Conservation (phyloP, 768 basidiomycete species). For the Jaapia argillacea region DNA sequence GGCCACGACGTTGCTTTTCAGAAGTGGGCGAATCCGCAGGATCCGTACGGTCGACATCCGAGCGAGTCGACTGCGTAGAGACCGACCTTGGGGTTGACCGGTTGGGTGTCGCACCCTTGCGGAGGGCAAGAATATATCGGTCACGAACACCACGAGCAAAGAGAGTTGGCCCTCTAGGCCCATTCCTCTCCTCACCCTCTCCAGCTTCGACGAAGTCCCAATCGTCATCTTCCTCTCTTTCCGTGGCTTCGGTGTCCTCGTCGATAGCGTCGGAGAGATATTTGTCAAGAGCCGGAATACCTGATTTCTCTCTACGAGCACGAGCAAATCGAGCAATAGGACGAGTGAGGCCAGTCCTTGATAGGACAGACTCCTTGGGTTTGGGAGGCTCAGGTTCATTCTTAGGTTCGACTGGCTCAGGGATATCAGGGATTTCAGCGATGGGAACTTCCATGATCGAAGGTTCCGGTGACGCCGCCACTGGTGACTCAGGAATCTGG, state of each 20-base stretch:
- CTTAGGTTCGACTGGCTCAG: slow-evolving; percentile 4
- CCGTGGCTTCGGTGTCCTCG: slow-evolving; percentile 30
- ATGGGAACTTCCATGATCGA: slow-evolving; percentile 14
- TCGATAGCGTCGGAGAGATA: slow-evolving; percentile 48
- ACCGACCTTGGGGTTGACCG: slow-evolving; percentile 35
- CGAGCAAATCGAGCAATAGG: slow-evolving; percentile 20
- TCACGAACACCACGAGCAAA: slow-evolving; percentile 92
- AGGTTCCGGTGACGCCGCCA: slow-evolving; percentile 7
- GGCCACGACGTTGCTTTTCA: slow-evolving; percentile 54
- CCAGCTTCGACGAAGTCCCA: slow-evolving; percentile 86
- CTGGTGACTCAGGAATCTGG: slow-evolving; percentile 1
- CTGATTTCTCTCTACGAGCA: slow-evolving; percentile 69
- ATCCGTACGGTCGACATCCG: slow-evolving; percentile 31
- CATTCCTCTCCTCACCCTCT: slow-evolving; percentile 78
- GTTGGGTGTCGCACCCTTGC: slow-evolving; percentile 65
- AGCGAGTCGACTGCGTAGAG: slow-evolving; percentile 50
- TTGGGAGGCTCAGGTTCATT: slow-evolving; percentile 10
- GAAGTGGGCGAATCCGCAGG: slow-evolving; percentile 32
- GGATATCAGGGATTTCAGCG: slow-evolving; percentile 3
- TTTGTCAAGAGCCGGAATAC: slow-evolving; percentile 70
- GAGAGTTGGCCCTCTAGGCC: slow-evolving; percentile 67
- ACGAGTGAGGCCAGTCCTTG: slow-evolving; percentile 3
- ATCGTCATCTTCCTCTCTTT: slow-evolving; percentile 64
- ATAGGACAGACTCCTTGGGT: slow-evolving; percentile 6
- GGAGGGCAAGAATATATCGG: slow-evolving; percentile 75